These are phyloP conservation scores for Pichia terricola DNA, from an alignment of 1,139 yeast species.

Conservation along the genomic window DNA sequence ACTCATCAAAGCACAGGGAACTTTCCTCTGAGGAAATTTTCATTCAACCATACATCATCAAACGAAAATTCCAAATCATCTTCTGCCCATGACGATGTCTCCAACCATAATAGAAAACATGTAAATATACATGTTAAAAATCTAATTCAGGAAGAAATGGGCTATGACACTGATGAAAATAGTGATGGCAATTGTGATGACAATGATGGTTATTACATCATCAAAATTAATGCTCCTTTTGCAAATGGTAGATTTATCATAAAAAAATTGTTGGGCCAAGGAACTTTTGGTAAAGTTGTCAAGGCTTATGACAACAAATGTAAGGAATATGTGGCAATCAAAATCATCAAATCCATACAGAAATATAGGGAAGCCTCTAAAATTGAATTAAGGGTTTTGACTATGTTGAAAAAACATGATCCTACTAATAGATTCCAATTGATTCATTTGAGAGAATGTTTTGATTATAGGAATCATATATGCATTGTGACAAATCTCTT, in stretches of 20 bases:
- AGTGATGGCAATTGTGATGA: constrained; percentile 42
- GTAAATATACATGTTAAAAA: constrained; percentile 6
- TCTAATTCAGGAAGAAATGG: constrained; percentile 1
- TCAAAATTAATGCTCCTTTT: constrained; percentile 48
- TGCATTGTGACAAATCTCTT: constrained; percentile 86
- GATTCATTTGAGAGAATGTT: constrained; percentile 78
- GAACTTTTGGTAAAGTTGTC: constrained; percentile 95
- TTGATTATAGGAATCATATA: constrained; percentile 89
- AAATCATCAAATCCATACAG: constrained; percentile 74
- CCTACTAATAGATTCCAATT: constrained; percentile 59
- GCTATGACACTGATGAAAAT: background rate
- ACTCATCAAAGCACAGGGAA: background rate
- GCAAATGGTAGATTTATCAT: constrained; percentile 63
- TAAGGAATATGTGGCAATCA: constrained; percentile 72
- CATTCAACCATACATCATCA: constrained; percentile 4
- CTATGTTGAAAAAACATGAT: constrained; percentile 73
- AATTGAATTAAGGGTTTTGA: constrained; percentile 67
- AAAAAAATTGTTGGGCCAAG: constrained; percentile 76
- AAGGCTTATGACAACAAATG: constrained; percentile 53
- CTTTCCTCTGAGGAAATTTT: constrained; percentile 8
- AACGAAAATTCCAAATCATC: constrained; percentile 3
- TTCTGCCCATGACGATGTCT: constrained; percentile 15
- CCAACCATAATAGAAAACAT: background rate
- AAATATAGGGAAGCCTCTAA: constrained; percentile 80
- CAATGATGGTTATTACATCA: constrained; percentile 76